phyloP scores from a whole-genome alignment of 1,284 basidiomycete genomes.

The Boletellus deceptivus region DNA sequence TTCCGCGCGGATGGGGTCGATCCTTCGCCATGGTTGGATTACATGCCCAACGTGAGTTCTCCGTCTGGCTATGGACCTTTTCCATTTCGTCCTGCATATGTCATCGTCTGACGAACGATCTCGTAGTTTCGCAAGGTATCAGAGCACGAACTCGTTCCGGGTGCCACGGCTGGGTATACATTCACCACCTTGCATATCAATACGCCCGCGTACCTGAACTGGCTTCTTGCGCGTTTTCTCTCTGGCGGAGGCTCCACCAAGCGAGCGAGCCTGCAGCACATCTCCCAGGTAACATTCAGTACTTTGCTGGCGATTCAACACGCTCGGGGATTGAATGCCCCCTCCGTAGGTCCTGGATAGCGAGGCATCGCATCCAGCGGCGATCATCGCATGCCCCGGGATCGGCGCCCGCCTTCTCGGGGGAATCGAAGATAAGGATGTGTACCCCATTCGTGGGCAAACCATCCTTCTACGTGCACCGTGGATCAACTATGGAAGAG shows the following conservation, averaged over 20 bases:
- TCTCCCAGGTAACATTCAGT: constrained; percentile 47
- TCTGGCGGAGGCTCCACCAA: constrained; percentile 56
- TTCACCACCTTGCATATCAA: constrained; percentile 73
- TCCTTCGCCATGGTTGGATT: constrained; percentile 45
- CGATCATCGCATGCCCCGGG: constrained; percentile 64
- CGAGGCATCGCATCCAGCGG: constrained; percentile 24
- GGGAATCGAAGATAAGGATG: constrained; percentile 72
- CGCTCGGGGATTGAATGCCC: too few species aligned
- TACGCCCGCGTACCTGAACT: constrained; percentile 63
- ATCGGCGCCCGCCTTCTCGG: constrained; percentile 69
- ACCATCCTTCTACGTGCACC: constrained; percentile 79
- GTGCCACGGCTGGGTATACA: constrained; percentile 45
- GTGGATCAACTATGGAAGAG: constrained; percentile 62
- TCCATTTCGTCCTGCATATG: background rate
- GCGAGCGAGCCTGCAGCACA: constrained; percentile 59
- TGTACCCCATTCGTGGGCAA: constrained; percentile 85
- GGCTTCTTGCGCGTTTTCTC: constrained; percentile 63
- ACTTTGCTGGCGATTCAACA: too few species aligned
- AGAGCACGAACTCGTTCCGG: constrained; percentile 42
- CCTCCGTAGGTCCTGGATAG: constrained; percentile 15
- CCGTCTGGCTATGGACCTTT: background rate
- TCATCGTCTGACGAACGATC: background rate
- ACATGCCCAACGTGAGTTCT: constrained; percentile 62
- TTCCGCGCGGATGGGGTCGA: constrained; percentile 47
- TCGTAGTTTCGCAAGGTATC: constrained; percentile 51